Evolutionary conservation across 2,329 filamentous ascomycete genomes (phyloP), one percentile per base, ranked within the genome.

Genomic region (Lasiodiplodia citricola): DNA sequence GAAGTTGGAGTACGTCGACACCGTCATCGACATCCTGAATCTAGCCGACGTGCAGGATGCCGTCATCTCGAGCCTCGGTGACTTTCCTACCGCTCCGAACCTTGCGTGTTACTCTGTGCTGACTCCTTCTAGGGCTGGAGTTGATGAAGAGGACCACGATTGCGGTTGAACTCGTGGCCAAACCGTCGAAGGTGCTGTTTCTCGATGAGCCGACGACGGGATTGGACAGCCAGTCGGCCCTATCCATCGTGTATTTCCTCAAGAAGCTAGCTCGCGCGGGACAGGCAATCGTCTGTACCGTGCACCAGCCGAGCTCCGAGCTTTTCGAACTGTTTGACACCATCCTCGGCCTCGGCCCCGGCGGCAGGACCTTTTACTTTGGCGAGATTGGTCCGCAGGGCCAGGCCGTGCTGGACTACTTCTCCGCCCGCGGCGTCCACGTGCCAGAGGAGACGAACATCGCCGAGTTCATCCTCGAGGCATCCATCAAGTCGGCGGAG

Each of bases 271-370:
- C 90, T 51, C 82, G 85, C 16, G 89, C 90, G 1, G 93, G 93
- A 1, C 93, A 96, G 77, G 92, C 92, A 10, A 91, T 96, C 71
- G 86, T 96, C 1, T 94, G 92, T 80, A 96, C 92, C 1, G 96
- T 96, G 70, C 93, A 96, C 76, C 93, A 96, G 76, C 93, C 93
- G 1, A 93, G 92, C 67, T 91, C 91, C n/a, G 88, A 90, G 0
- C 83, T 96, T 0, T 95, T 96, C 72, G 91, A 93, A 75, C 89
- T 93, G 77, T 96, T 96, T 72, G 93, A 96, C 76, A 87, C 91
- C 8, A 84, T 96, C 2, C 83, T 96, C 2, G 83, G 95, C 2
- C 85, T 96, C 2, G 87, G 93, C 77, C 86, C 86, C 47, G 92
- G 92, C 56, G 93, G 92, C 13, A 86, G 89, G 62, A 91, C 90